Conservation (phyloP, 495 filamentous ascomycete species). For the Lentithecium fluviatile region DNA sequence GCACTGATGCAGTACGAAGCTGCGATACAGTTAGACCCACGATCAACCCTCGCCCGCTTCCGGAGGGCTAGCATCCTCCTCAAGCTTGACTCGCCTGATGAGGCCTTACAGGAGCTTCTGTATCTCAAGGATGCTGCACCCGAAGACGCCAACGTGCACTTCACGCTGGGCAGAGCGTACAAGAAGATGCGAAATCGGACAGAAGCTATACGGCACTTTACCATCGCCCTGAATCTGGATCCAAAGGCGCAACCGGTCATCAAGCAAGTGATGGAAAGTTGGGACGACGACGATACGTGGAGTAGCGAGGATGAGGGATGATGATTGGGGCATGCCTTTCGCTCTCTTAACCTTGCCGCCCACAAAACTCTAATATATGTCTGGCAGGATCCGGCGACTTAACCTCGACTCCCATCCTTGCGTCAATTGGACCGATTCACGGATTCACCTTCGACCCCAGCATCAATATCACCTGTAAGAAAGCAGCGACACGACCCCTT, state of each 20-base stretch:
- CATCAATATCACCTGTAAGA: too few relatives aligned
- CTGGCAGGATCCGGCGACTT: too few relatives aligned
- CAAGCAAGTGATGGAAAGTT: constrained; percentile 35
- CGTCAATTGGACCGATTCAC: too few relatives aligned
- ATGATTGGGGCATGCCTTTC: neutral
- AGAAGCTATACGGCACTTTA: constrained; percentile 85
- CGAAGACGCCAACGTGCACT: constrained; percentile 94
- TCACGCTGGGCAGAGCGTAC: constrained; percentile 82
- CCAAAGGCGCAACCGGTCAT: constrained; percentile 60
- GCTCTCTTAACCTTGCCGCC: too few relatives aligned
- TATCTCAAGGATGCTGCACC: constrained; percentile 85
- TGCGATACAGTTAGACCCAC: constrained; percentile 77
- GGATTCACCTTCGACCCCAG: too few relatives aligned
- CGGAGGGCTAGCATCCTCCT: constrained; percentile 88
- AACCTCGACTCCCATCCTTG: too few relatives aligned
- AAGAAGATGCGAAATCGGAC: constrained; percentile 76
- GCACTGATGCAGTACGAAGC: constrained; percentile 77
- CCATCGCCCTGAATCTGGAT: constrained; percentile 90
- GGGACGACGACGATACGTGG: constrained; percentile 19
- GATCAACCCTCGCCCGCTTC: constrained; percentile 77
- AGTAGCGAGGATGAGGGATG: constrained; percentile 8
- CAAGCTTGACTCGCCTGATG: constrained; percentile 65
- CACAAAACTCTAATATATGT: too few relatives aligned
- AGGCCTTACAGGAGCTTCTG: constrained; percentile 74
- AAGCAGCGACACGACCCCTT: too few relatives aligned